phyloP scores from a whole-genome alignment of 108 stramenopile genomes.

The Nitzschia palea region DNA sequence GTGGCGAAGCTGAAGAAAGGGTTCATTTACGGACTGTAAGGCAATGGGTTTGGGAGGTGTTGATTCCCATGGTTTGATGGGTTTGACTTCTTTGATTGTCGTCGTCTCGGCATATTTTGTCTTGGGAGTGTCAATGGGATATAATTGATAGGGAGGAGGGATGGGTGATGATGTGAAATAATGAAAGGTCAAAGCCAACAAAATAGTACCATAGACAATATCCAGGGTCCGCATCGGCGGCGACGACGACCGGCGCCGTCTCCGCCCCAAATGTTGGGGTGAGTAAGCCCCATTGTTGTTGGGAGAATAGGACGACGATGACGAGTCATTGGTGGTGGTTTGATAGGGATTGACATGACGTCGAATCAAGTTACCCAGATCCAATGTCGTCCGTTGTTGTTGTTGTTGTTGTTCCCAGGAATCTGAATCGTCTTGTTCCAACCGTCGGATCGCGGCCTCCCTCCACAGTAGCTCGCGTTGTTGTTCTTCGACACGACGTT shows the following conservation, averaged over 20 bases:
- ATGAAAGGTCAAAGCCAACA: neutral
- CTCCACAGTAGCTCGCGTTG: neutral
- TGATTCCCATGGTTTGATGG: constrained; percentile 4
- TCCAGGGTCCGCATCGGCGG: too few species aligned
- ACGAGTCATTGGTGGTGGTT: neutral
- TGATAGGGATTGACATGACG: neutral
- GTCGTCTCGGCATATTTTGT: too few species aligned
- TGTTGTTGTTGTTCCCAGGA: neutral
- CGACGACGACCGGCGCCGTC: too few species aligned
- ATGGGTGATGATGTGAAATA: too few species aligned
- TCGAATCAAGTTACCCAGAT: neutral
- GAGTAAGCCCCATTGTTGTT: too few species aligned
- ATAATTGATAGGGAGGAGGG: too few species aligned
- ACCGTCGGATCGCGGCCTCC: neutral
- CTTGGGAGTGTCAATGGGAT: too few species aligned
- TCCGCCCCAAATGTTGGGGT: too few species aligned
- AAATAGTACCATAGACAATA: neutral
- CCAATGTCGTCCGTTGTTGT: neutral
- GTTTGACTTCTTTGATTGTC: neutral
- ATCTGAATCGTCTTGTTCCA: too few species aligned
- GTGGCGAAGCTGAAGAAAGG: constrained; percentile 7
- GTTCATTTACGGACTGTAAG: neutral
- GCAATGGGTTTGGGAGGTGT: constrained; percentile 14
- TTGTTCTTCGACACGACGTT: neutral
- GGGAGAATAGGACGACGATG: too few species aligned